Evolutionary conservation across 805 yeast species (phyloP), one percentile per base, ranked within the genome.

Genomic region (Sporopachydermia quercuum): DNA sequence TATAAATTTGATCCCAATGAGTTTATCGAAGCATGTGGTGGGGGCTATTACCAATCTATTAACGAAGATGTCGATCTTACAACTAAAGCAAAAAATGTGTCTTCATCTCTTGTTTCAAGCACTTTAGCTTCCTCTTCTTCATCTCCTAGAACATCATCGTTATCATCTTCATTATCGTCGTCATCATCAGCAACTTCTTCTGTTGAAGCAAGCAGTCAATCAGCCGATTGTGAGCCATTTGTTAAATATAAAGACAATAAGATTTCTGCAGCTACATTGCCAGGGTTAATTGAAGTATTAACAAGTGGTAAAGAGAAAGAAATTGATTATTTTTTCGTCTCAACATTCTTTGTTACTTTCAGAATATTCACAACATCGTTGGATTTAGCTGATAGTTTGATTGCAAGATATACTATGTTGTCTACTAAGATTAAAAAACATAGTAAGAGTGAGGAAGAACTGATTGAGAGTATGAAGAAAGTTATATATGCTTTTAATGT

Each of bases 271-370:
- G 30, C 30, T 8, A 23, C 30, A 8, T n/a, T 23, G 8, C 30
- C 30, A 16, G 57, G 53, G 3, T 41, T 58, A 5, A 43, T 59
- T 4, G 39, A 42, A n/a, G 45, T 53, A 45, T 41, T 59, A 19
- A 50, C 55, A 8, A n/a, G n/a, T 4, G 49, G 45, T 18, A 15
- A 37, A 11, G 18, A 39, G 15, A 45, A 39, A 3, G 42, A 42
- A 5, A 46, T 85, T 2, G 81, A 74, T 42, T 74, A 74, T 42
- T 76, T 79, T 50, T 73, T 78, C 43, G 65, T 74, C 2, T 73
- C 91, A 0, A 73, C 91, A 0, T 82, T 86, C 51, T 74, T 87
- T 60, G 62, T 84, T 40, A 77, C 83, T 35, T 85, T 79, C 60
- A 68, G 86, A 49, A 71, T 74, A 41, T 87, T 78, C 57, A 71